A percentile compares a stretch with the other conserved stretches of the same genome.
Evolutionary conservation across 306 rosid species (phyloP).

Genomic region (Argentina anserina): DNA sequence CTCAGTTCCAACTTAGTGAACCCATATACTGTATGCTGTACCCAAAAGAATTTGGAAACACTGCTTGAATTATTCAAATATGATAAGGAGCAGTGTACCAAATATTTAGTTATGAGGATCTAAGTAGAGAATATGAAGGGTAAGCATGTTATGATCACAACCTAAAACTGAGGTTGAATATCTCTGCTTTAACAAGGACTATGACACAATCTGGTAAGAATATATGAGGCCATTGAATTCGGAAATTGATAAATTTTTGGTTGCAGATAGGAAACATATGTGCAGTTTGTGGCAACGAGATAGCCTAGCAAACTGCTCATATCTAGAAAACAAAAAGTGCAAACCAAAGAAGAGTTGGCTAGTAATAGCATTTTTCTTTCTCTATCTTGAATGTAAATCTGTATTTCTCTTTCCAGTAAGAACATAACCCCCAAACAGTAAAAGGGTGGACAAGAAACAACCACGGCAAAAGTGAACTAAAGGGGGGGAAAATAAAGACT

Average conservation of each 20-base stretch:
- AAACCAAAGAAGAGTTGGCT: not conserved
- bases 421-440: slow-evolving; percentile 14
- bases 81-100: slow-evolving; percentile 31
- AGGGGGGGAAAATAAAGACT: not conserved
- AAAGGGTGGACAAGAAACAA: slow-evolving; percentile 20
- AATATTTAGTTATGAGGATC: slow-evolving; percentile 15
- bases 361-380: not conserved
- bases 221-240: not conserved
- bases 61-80: slow-evolving; percentile 5
- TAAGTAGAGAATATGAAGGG: slow-evolving; percentile 1
- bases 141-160: slow-evolving; percentile 2
- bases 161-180: not conserved
- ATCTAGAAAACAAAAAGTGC: not conserved
- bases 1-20: too few species aligned
- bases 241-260: not conserved
- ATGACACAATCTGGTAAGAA: not conserved
- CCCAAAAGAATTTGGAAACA: slow-evolving; percentile 26
- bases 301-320: not conserved
- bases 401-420: slow-evolving; percentile 12
- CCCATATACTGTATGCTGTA: too few species aligned
- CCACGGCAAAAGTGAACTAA: slow-evolving; percentile 16
- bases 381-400: slow-evolving; percentile 5
- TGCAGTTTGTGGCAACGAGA: not conserved
- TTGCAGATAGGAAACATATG: not conserved
- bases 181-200: not conserved